These are phyloP conservation scores for Aspergillus sclerotioniger DNA, from an alignment of 495 filamentous ascomycete genomes.

Conservation along the genomic window DNA sequence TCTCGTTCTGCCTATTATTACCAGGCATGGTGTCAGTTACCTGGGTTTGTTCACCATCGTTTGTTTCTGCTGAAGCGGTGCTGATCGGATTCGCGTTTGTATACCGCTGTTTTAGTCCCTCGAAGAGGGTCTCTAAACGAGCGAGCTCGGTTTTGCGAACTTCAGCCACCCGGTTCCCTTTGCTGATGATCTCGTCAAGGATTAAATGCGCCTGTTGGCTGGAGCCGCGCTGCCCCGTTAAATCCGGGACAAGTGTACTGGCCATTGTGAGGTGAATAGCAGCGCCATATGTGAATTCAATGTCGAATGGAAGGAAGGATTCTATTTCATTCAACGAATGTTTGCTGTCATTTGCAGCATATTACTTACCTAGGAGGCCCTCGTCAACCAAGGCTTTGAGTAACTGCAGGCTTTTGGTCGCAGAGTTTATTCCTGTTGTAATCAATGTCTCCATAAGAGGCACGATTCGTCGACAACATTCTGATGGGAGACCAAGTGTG, in stretches of 20 bases:
- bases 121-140: slow-evolving; percentile 24
- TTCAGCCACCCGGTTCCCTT: slow-evolving; percentile 32
- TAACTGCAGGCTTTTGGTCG: slow-evolving; percentile 33
- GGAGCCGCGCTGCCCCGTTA: slow-evolving; percentile 14
- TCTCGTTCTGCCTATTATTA: not conserved
- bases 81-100: not conserved
- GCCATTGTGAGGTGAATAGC: slow-evolving; percentile 33
- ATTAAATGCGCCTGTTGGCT: slow-evolving; percentile 24
- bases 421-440: slow-evolving; percentile 35
- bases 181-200: slow-evolving; percentile 35
- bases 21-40: too few relatives aligned
- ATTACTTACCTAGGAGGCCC: slow-evolving; percentile 30
- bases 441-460: slow-evolving; percentile 28
- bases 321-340: slow-evolving; percentile 18
- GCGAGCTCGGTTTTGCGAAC: slow-evolving; percentile 27
- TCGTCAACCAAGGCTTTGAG: slow-evolving; percentile 22
- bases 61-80: not conserved
- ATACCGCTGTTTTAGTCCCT: slow-evolving; percentile 9
- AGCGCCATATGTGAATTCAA: slow-evolving; percentile 36
- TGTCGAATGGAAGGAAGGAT: slow-evolving; percentile 37
- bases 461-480: slow-evolving; percentile 26
- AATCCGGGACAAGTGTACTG: slow-evolving; percentile 27
- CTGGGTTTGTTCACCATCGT: not conserved
- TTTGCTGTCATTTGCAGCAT: not conserved
- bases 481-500: slow-evolving; percentile 20